These are phyloP conservation scores for Chrysoporthe deuterocubensis DNA, from an alignment of 2,329 filamentous ascomycete genomes.

Conservation along the genomic window DNA sequence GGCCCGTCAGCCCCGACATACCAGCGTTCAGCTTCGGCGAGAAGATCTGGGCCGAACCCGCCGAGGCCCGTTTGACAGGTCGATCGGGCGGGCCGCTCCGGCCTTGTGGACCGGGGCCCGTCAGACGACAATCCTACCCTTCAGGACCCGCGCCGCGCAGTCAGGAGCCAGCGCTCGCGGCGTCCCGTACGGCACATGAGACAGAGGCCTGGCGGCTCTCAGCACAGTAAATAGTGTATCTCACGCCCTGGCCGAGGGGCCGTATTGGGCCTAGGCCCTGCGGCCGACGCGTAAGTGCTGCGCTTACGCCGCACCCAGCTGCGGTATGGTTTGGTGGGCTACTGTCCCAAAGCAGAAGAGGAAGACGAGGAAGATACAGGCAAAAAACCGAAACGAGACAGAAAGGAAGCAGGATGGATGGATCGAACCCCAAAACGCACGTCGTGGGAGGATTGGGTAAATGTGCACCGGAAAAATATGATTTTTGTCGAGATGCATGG, in stretches of 20 bases:
- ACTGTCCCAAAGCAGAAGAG: background rate
- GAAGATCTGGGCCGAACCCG: background rate
- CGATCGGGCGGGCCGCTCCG: background rate
- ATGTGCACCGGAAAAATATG: background rate
- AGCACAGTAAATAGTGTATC: background rate
- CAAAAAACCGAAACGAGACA: background rate
- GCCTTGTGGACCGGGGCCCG: background rate
- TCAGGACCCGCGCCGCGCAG: background rate
- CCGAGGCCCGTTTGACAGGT: background rate
- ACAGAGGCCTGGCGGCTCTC: background rate
- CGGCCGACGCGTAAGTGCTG: background rate
- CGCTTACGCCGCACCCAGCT: background rate
- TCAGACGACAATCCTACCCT: background rate
- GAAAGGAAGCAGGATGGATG: background rate
- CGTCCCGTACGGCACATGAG: background rate
- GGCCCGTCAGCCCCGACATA: background rate
- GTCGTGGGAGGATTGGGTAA: background rate
- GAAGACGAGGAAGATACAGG: background rate
- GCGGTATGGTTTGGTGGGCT: background rate
- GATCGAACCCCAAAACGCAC: background rate
- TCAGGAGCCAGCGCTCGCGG: background rate
- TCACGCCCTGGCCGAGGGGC: background rate
- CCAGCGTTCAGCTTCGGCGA: background rate
- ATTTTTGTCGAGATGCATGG: background rate
- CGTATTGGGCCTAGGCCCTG: background rate